Evolutionary conservation across 2,329 filamentous ascomycete genomes (phyloP), one percentile per base, ranked within the genome.

Genomic region (Ceratocystis eucalypticola): DNA sequence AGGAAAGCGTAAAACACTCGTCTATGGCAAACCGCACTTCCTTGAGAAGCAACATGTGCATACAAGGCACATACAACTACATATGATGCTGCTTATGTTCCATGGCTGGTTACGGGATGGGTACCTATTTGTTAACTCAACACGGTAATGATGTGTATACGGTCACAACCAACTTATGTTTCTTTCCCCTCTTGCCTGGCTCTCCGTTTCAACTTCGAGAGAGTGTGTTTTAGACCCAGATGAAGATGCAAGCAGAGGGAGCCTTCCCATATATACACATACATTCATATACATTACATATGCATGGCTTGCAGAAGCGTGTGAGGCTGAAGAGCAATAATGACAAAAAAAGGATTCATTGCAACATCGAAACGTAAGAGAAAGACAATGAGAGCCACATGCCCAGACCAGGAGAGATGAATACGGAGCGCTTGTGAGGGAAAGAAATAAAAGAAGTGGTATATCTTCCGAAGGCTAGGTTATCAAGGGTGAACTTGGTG

Each of bases 291-390:
- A 62, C 8, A 62, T 62, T n/a, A 22, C 41, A 8, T 46, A 62
- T 62, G 37, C 61, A 62, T 20, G 41, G 25, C 61, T 45, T 62
- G 61, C 61, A 45, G n/a, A 28, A 62, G 61, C 61, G 61, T 15
- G 22, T 62, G 61, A 62, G 41, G 61, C 61, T 62, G 61, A 62
- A 62, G 44, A 30, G 22, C 41, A 62, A 25, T 45, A 5, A 46
- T 28, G 30, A 57, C 22, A 57, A 57, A n/a, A n/a, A 50, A 33
- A 57, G 53, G 53, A 57, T 57, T 15, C 53, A 17, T 10, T 57
- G 53, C 20, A 57, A 57, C 53, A 6, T 57, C 53, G 15, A 15
- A 57, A 15, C 20, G 17, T 6, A 30, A 30, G 10, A 17, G 25
- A 57, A 37, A 37, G 33, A 37, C 8, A 37, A 37, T 10, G 33